A percentile compares a stretch with the other conserved stretches of the same genome.
Conservation (phyloP, 164 flowering plant species). For the Aristolochia fimbriata region DNA sequence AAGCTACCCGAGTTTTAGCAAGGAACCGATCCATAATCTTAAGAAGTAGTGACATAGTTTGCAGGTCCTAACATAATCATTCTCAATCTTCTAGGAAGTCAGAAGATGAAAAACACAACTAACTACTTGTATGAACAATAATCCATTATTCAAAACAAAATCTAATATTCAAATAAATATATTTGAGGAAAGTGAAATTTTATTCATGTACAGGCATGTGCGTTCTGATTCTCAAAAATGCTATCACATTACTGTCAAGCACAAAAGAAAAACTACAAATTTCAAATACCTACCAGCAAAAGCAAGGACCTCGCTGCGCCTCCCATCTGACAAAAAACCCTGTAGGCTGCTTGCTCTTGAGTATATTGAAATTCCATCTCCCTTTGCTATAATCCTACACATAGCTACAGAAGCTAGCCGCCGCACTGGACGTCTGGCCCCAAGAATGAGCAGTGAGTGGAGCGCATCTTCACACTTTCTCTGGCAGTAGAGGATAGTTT, state of each 20-base stretch:
- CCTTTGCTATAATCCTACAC: conserved; percentile 71
- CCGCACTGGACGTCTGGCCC: conserved; percentile 86
- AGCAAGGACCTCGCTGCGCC: conserved; percentile 58
- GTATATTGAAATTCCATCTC: conserved; percentile 83
- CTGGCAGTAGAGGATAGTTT: conserved; percentile 74
- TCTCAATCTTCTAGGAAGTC: too few species aligned
- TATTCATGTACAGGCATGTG: too few species aligned
- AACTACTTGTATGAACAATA: too few species aligned
- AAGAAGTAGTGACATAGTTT: too few species aligned
- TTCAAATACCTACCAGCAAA: conserved; percentile 62
- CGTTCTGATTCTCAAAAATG: too few species aligned
- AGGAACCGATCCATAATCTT: too few species aligned
- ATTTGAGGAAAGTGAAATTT: too few species aligned
- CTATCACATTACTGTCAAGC: background rate
- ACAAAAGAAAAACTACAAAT: background rate
- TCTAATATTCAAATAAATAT: background rate
- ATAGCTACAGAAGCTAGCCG: conserved; percentile 87
- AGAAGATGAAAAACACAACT: too few species aligned
- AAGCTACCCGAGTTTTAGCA: too few species aligned
- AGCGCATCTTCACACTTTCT: conserved; percentile 96
- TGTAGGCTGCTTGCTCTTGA: conserved; percentile 89
- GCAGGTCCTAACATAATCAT: too few species aligned
- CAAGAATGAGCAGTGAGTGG: conserved; percentile 69
- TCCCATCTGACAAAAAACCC: conserved; percentile 93
- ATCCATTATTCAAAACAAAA: too few species aligned